phyloP scores from a whole-genome alignment of 2,329 filamentous ascomycete genomes.

The Torrubiella hemipterigena region DNA sequence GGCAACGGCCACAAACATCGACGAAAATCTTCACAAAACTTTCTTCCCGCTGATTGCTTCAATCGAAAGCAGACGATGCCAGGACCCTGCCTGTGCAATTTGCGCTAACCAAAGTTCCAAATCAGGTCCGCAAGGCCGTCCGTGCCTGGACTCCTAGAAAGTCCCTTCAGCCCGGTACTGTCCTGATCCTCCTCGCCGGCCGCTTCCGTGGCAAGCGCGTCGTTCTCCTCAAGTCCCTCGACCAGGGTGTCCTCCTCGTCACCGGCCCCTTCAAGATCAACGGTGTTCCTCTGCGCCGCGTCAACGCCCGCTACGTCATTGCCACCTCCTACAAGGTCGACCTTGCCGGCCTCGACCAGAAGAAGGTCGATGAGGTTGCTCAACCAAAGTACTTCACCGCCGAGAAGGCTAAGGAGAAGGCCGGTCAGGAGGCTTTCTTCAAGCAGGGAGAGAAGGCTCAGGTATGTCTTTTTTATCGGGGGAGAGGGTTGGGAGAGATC shows the following conservation, averaged over 20 bases:
- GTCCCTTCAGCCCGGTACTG: constrained; percentile 84
- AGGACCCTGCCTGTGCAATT: constrained; percentile 11
- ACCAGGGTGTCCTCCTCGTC: constrained; percentile 95
- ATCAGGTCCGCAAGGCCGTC: constrained; percentile 85
- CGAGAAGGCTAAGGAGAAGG: constrained; percentile 93
- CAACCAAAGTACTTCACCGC: constrained; percentile 87
- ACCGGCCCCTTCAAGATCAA: constrained; percentile 99
- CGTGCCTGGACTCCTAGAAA: constrained; percentile 78
- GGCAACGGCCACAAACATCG: too few species aligned
- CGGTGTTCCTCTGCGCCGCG: constrained; percentile 90
- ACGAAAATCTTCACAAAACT: too few species aligned
- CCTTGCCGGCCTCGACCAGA: constrained; percentile 72
- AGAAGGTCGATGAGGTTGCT: constrained; percentile 73
- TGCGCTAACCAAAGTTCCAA: constrained; percentile 17
- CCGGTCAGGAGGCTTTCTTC: constrained; percentile 97
- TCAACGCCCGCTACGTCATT: constrained; percentile 90
- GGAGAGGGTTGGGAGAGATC: constrained; percentile 1
- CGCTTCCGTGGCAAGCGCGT: constrained; percentile 99
- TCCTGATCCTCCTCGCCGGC: constrained; percentile 98
- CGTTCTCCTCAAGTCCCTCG: constrained; percentile 93
- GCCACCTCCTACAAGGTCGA: constrained; percentile 80
- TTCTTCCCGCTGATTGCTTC: not conserved
- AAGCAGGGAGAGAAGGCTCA: constrained; percentile 97
- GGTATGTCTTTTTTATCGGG: constrained; percentile 44
- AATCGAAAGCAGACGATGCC: not conserved